These are phyloP conservation scores for Echria macrotheca DNA, from an alignment of 495 filamentous ascomycete genomes.

Conservation along the genomic window DNA sequence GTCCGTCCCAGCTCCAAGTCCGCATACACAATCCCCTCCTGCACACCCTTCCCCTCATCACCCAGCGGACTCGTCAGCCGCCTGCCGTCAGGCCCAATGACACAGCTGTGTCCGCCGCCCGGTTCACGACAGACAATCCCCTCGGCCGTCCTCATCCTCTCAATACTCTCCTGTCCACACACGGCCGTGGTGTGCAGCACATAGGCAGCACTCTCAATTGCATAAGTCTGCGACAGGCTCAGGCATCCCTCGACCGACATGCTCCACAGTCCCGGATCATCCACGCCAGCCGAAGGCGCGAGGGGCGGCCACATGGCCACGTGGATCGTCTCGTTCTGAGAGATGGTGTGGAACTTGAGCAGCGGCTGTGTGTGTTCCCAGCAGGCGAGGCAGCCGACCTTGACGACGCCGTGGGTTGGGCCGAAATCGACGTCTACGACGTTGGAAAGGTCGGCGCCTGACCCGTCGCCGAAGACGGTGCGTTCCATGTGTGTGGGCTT, in stretches of 20 bases:
- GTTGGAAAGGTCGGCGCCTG: constrained; percentile 32
- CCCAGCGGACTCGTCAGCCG: constrained; percentile 34
- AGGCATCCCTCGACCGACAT: constrained; percentile 33
- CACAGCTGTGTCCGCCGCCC: constrained; percentile 45
- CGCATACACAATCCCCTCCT: constrained; percentile 45
- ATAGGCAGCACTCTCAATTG: constrained; percentile 48
- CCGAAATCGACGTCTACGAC: constrained; percentile 41
- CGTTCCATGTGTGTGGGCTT: constrained; percentile 62
- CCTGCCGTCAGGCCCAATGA: constrained; percentile 52
- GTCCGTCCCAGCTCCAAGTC: constrained; percentile 41
- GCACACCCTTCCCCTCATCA: constrained; percentile 15
- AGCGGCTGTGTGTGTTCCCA: constrained; percentile 59
- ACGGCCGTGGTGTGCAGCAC: constrained; percentile 46
- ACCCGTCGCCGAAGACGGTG: constrained; percentile 54
- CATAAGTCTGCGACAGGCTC: constrained; percentile 42
- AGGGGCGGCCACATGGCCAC: constrained; percentile 54
- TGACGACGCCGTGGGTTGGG: constrained; percentile 27
- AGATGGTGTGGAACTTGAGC: constrained; percentile 51
- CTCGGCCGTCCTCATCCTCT: constrained; percentile 30
- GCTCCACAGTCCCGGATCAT: constrained; percentile 24
- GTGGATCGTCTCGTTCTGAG: constrained; percentile 50
- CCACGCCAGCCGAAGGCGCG: constrained; percentile 17
- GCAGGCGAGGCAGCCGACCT: constrained; percentile 46
- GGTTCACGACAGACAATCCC: constrained; percentile 31
- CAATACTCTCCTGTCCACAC: constrained; percentile 38